These are phyloP conservation scores for Smithsoniella earleae DNA, from an alignment of 163 green algal genomes.

Conservation along the genomic window DNA sequence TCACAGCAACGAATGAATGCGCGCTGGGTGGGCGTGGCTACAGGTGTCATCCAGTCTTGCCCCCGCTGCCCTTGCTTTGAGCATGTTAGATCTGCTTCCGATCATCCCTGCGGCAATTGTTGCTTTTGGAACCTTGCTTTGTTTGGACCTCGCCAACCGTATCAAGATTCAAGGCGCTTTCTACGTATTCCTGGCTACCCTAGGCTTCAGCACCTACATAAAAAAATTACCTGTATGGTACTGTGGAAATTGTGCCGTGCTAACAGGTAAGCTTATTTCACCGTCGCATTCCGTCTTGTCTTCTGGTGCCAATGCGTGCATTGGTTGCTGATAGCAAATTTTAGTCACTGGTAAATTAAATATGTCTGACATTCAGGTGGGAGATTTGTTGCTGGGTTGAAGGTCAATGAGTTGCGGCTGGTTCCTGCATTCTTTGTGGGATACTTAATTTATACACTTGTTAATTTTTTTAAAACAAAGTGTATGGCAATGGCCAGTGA, in stretches of 20 bases:
- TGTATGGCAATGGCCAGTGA: neutral
- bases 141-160: neutral
- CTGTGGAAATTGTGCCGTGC: neutral
- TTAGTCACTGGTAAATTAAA: neutral
- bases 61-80: neutral
- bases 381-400: neutral
- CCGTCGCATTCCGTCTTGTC: neutral
- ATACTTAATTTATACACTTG: neutral
- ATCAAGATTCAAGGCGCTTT: constrained; percentile 19
- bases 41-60: constrained; percentile 7
- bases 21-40: neutral
- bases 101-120: neutral
- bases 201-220: neutral
- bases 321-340: neutral
- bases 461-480: neutral
- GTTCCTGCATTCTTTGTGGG: neutral
- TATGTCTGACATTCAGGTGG: neutral
- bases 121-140: neutral
- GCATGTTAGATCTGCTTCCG: neutral
- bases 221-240: neutral
- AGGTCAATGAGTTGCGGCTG: neutral
- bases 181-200: neutral
- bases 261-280: neutral
- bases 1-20: neutral
- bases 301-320: neutral